Conservation (phyloP, 495 filamentous ascomycete genomes). For the Neurospora sp. region DNA sequence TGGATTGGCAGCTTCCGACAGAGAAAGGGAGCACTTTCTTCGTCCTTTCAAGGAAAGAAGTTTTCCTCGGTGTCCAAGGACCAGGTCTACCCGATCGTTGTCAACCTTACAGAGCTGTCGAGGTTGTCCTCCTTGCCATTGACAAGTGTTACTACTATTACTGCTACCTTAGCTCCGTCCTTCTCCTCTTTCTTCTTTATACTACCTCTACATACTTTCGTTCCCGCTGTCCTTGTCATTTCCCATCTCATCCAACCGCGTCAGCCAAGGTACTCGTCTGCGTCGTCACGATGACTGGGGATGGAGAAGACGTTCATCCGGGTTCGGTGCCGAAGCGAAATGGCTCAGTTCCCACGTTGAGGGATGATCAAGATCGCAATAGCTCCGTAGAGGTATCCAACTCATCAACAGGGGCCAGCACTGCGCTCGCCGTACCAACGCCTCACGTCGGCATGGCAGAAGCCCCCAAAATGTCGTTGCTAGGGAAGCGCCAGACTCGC, state of each 20-base stretch:
- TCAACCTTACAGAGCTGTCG: not conserved
- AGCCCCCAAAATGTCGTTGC: not conserved
- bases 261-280: not conserved
- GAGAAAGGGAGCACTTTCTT: not conserved
- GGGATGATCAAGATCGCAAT: not conserved
- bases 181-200: not conserved
- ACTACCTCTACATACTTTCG: not conserved
- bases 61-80: slow-evolving; percentile 4
- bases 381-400: not conserved
- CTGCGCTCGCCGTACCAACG: not conserved
- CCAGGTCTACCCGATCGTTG: not conserved
- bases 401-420: not conserved
- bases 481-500: slow-evolving; percentile 29
- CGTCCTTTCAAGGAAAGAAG: slow-evolving; percentile 9
- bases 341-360: not conserved
- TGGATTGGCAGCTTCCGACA: not conserved
- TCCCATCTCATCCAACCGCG: not conserved
- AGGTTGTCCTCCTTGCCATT: slow-evolving; percentile 9
- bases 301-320: not conserved
- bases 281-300: not conserved
- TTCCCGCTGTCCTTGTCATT: not conserved
- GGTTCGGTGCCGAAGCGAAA: not conserved
- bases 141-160: slow-evolving; percentile 20
- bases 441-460: slow-evolving; percentile 10
- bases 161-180: not conserved